Evolutionary conservation across 1,284 basidiomycete genomes (phyloP), one percentile per base, ranked within the genome.

Genomic region (Xerocomus cyaneibrunnescens): DNA sequence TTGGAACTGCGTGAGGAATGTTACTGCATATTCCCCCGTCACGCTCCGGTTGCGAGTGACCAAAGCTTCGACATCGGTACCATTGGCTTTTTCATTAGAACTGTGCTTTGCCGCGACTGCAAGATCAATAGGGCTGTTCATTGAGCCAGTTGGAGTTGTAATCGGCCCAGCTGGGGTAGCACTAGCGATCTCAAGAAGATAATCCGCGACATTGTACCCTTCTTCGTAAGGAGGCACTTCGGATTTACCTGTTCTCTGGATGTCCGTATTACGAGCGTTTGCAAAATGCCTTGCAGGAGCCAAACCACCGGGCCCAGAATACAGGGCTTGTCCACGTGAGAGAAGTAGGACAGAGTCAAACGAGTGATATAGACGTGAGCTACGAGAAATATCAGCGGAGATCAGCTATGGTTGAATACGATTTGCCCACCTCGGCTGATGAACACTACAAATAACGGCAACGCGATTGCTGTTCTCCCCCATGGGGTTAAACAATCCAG

Each of bases 121-220:
- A 36, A 36, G 43, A 16, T 52, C 36, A 7, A 60, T 74, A 65
- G 38, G 4, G 14, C 22, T 51, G 16, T n/a, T 17, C 34, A 49
- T 45, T 28, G 37, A 22, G 16, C 43, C 32, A 2, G 28, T n/a
- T n/a, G 43, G 7, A 21, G 45, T 41, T 19, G 57, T 50, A 65
- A 80, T 78, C 1, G 83, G 63, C 25, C 64, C 69, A 6, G 76
- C 70, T 10, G 79, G 76, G 25, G 80, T 75, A 40, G 84, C 83
- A 59, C 82, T 88, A 1, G 92, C 91, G 43, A 95, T 78, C 57
- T 95, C 92, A 13, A 96, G 76, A 14, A 95, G 77, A 64, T 92
- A 89, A 67, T 97, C 93, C 0, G 93, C 93, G 16, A 94, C 80
- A 59, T 95, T 96, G 73, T 94, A 93, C 0, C 89, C 91, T 37